Percentiles rank a stretch among this genome's conserved stretches.
These are phyloP conservation scores for Melampsora americana DNA, from an alignment of 1,284 basidiomycete species.

Conservation along the genomic window DNA sequence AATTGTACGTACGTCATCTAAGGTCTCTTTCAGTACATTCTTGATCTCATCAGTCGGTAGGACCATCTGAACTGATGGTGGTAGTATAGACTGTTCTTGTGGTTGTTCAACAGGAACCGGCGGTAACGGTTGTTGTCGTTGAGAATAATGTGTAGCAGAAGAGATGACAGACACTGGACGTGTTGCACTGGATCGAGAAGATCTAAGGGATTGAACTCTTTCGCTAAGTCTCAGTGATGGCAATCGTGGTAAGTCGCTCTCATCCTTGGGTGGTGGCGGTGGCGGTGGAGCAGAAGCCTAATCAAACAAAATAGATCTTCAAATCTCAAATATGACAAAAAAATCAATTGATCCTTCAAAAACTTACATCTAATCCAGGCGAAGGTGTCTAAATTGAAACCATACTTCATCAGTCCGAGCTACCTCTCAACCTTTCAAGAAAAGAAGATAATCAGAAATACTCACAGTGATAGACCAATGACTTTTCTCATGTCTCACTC, in stretches of 20 bases:
- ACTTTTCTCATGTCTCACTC: conserved; percentile 22
- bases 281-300: neutral
- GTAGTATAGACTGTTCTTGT: neutral
- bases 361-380: conserved; percentile 11
- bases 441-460: neutral
- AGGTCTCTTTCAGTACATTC: conserved; percentile 28
- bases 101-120: conserved; percentile 19
- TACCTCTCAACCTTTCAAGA: too few relatives aligned
- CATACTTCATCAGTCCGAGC: too few relatives aligned
- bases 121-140: conserved; percentile 2
- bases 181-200: conserved; percentile 12
- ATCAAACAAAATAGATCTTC: neutral
- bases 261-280: conserved; percentile 39
- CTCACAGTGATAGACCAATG: conserved; percentile 41
- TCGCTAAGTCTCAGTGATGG: neutral
- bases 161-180: conserved; percentile 14
- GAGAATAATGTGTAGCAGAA: conserved; percentile 1
- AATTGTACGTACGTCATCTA: conserved; percentile 27
- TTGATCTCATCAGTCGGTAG: conserved; percentile 30
- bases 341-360: neutral
- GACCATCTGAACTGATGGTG: conserved; percentile 12
- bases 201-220: neutral
- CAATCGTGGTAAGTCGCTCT: neutral
- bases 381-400: conserved; percentile 22
- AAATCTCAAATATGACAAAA: neutral